Base-by-base conservation (phyloP, 2,329 filamentous ascomycete species). In the Stagonosporopsis tanaceti region DNA sequence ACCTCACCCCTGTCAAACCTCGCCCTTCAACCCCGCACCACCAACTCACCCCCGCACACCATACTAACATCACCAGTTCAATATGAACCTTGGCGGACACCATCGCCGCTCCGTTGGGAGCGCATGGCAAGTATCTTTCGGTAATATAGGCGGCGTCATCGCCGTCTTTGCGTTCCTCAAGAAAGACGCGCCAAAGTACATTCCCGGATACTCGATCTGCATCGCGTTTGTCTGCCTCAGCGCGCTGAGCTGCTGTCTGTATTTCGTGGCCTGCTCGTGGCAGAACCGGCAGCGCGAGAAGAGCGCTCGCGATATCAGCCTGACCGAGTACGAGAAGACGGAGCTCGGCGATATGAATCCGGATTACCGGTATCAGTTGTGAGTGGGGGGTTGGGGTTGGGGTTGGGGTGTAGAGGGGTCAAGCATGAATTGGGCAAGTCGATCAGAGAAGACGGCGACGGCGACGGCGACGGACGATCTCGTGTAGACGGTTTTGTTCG, bases 151-250 rank as follows among this genome's bases (percentile, higher is more conserved):
- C 6, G 81, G 81, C 0, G 83, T 84, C 59, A 82, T 84, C 41
- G 81, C 82, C 1, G 80, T 82, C 1, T 85, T 78, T 53, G 74
- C 79, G 0, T 84, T 85, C 70, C 61, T 81, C 47, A 67, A 71
- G 6, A 77, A 77, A 50, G 92, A 97, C 71, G 84, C 85, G 2
- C 91, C 91, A 0, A 69, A 76, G 22, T 96, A 89, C 75, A 84
- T 80, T 6, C 87, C 83, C 0, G 93, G 93, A 0, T 96, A 95
- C 76, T 84, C 83, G 51, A 92, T 97, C 61, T 89, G 87, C 69
- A 82, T 96, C 5, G 86, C 82, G 0, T 96, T 96, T 68, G 84
- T 89, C 8, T 84, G 85, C 47, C 72, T 97, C 28, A 89, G 87
- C 50, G 86, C 85, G 15, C 64, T 88, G 3, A 81, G 85, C 11